These are phyloP conservation scores for Xylaria sp. DNA, from an alignment of 2,329 filamentous ascomycete genomes.

Conservation along the genomic window DNA sequence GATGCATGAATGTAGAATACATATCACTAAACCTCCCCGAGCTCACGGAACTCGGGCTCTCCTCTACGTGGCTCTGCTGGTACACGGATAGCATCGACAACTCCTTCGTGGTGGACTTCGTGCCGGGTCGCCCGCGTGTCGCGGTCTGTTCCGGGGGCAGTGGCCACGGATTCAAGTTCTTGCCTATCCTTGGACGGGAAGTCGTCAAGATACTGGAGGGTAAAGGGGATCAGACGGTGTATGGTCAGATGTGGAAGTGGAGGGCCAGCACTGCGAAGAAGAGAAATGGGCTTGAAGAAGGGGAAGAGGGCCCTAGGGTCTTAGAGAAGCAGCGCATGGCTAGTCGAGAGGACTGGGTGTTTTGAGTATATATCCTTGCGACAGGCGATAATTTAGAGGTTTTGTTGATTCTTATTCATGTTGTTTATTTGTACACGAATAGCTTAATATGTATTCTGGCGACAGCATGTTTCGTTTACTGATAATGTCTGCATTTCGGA, in stretches of 20 bases:
- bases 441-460: background rate
- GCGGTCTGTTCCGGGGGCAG: slow-evolving; percentile 70
- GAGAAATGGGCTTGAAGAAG: slow-evolving; percentile 47
- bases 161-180: slow-evolving; percentile 54
- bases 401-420: background rate
- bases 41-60: slow-evolving; percentile 50
- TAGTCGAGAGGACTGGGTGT: slow-evolving; percentile 41
- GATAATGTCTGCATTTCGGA: background rate
- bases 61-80: slow-evolving; percentile 56
- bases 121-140: slow-evolving; percentile 51
- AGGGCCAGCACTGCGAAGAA: slow-evolving; percentile 28
- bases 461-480: background rate
- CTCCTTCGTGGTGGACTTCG: slow-evolving; percentile 56
- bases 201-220: slow-evolving; percentile 48
- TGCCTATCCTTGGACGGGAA: slow-evolving; percentile 47
- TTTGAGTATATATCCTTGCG: slow-evolving; percentile 51
- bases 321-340: slow-evolving; percentile 46
- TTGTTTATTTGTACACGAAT: background rate
- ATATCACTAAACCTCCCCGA: slow-evolving; percentile 54
- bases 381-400: background rate
- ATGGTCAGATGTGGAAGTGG: slow-evolving; percentile 48
- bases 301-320: slow-evolving; percentile 45
- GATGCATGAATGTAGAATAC: slow-evolving; percentile 34
- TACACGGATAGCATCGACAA: slow-evolving; percentile 49
- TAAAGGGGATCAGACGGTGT: slow-evolving; percentile 40